A percentile compares a stretch with the other conserved stretches of the same genome.
Conservation (phyloP, 768 basidiomycete species). For the Trametes sanguinea region DNA sequence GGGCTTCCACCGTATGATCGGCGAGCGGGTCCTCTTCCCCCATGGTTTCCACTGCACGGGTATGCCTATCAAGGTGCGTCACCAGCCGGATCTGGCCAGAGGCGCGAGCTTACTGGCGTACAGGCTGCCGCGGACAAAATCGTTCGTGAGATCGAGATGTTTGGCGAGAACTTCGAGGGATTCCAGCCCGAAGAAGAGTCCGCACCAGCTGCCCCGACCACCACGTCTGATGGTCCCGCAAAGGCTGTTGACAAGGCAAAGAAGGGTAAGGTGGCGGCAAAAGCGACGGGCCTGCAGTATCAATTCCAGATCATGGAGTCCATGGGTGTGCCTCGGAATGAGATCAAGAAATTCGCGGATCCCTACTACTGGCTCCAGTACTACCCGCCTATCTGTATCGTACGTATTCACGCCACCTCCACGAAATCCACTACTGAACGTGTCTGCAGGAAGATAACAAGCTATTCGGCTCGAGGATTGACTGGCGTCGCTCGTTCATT, state of each 20-base stretch:
- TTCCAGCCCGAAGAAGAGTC: conserved; percentile 51
- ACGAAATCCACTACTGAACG: too few relatives aligned
- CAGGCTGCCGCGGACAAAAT: conserved; percentile 98
- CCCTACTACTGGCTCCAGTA: conserved; percentile 90
- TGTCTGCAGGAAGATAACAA: conserved; percentile 66
- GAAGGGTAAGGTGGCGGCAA: conserved; percentile 93
- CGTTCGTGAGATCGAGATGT: conserved; percentile 94
- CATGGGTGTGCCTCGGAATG: conserved; percentile 81
- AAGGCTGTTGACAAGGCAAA: conserved; percentile 75
- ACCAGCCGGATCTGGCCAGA: background rate
- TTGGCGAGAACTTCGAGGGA: conserved; percentile 85
- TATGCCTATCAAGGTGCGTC: conserved; percentile 95
- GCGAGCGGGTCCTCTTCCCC: conserved; percentile 95
- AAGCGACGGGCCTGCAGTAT: conserved; percentile 91
- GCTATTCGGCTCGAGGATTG: conserved; percentile 90
- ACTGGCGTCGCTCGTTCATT: conserved; percentile 94
- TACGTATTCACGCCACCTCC: conserved; percentile 41
- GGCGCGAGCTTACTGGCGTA: background rate
- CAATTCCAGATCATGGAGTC: conserved; percentile 99
- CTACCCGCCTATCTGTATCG: conserved; percentile 94
- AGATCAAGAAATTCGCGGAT: conserved; percentile 97
- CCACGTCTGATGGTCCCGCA: conserved; percentile 41
- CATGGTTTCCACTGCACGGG: conserved; percentile 98
- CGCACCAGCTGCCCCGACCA: conserved; percentile 43
- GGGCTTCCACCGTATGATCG: conserved; percentile 93